Base-by-base conservation (phyloP, 108 stramenopile species). In the Skeletonema menzelii region DNA sequence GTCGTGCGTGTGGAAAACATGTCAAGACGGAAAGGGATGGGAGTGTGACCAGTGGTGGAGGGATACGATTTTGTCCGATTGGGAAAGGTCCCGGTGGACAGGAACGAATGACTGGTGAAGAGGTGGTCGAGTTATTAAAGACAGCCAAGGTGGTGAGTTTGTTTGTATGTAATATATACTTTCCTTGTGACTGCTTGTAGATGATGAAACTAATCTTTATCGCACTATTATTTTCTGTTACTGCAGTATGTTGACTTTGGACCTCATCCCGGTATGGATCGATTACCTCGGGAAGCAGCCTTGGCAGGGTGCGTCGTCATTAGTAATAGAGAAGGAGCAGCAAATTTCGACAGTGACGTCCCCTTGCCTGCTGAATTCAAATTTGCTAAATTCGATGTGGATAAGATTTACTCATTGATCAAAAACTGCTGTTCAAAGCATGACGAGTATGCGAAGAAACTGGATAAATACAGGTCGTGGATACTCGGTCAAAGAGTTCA, bases 231-330 rank as follows among this genome's bases (percentile, higher is more conserved):
- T 22, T 62, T 3, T 40, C 3, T 11, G 7, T 2, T 56, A 5
- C 7, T 20, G 27, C 28, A 77, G 80, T 86, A 86, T 46, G 81
- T 86, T 28, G 85, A 86, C 63, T 86, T 83, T 71, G 85, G 85
- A 1, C 82, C 78, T 38, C 85, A 86, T 70, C 85, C 85, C 17
- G 85, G 85, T 8, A 86, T 86, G 85, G 85, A 86, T 63, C 61
- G 85, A 19, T 70, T 86, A 8, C 85, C 85, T 17, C 79, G 85
- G 19, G 85, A 86, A 58, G 85, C 85, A 38, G 68, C 79, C 22
- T 71, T 86, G 4, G 75, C 83, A 3, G 82, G 79, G 14, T 86
- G 85, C 42, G 35, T 84, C 19, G 85, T 86, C 8, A 57, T 86
- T 1, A 86, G 82, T 19, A 86, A 86, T 57, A 38, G 55, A 59